Base-by-base conservation (phyloP, 257 asterid genomes). In the Nicotiana knightiana region DNA sequence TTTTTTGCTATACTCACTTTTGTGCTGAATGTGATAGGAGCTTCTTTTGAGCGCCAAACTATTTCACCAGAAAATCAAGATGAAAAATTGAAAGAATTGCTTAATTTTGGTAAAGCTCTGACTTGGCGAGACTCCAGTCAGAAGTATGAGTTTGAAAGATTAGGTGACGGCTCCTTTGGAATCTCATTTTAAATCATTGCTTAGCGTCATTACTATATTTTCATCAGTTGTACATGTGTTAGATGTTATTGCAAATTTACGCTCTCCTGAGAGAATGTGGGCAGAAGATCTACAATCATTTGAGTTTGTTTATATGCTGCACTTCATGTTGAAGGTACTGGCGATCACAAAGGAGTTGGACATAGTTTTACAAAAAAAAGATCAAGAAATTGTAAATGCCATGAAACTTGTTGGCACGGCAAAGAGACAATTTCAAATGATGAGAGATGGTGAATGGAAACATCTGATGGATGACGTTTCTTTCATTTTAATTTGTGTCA, bases 391-490 rank as follows among this genome's bases (percentile, higher is more conserved):
- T 35, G 76, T 8, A 33, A 30, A 78, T 58, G 53, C 24, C 1
- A 57, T 78, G 54, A 32, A 6, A 6, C 68, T 78, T 5, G 53
- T 78, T 78, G 64, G 17, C 9, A 17, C 4, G 9, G 4, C 30
- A 55, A 58, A 59, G 51, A 30, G 51, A 30, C 70, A 24, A 55
- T 78, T 57, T 15, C 57, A 78, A 35, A 11, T 58, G 33, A 57
- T 78, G 70, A 63, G 43, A 59, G 17, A 35, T 59, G 33, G 33
- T 78, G 70, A 43, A 78, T 78, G 82, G 71, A 21, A 59, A 33
- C 11, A 11, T 24, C 35, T 78, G 30, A 55, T 78, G 28, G 68
- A 57, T 78, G 82, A 33, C 9, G 57, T 59, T 51, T 24, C 82
- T 21, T 59, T 16, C 32, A 55, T 78, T 21, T 21, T 21, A 21